A percentile compares a stretch with the other conserved stretches of the same genome.
These are phyloP conservation scores for Blastomyces parvus DNA, from an alignment of 2,329 filamentous ascomycete genomes.

Conservation along the genomic window DNA sequence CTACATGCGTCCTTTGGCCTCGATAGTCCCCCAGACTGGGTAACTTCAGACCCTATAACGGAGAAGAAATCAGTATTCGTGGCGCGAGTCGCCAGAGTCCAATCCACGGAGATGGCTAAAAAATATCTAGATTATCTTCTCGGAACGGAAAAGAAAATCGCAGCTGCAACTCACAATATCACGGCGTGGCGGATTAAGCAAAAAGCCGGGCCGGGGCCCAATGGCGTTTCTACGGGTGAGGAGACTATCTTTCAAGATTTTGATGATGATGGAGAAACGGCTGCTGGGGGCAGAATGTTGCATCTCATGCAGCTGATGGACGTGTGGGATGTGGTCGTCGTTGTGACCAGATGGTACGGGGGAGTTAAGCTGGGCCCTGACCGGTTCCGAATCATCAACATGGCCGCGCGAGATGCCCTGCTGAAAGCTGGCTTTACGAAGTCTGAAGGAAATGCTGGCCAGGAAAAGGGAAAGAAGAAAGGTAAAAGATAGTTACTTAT, in stretches of 20 bases:
- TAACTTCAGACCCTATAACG: slow-evolving; percentile 59
- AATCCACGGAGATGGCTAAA: slow-evolving; percentile 60
- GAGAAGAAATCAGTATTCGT: slow-evolving; percentile 87
- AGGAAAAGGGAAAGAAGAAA: slow-evolving; percentile 49
- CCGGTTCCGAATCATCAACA: slow-evolving; percentile 83
- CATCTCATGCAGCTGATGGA: slow-evolving; percentile 94
- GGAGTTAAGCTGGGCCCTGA: slow-evolving; percentile 81
- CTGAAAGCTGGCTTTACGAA: slow-evolving; percentile 63
- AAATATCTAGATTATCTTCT: slow-evolving; percentile 65
- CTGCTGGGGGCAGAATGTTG: slow-evolving; percentile 73
- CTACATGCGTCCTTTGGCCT: slow-evolving; percentile 25
- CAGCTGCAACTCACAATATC: slow-evolving; percentile 90
- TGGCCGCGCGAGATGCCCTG: slow-evolving; percentile 72
- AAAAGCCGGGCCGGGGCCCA: slow-evolving; percentile 10
- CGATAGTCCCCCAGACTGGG: slow-evolving; percentile 53
- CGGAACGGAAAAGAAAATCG: slow-evolving; percentile 70
- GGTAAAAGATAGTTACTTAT: slow-evolving; percentile 35
- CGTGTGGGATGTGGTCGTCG: slow-evolving; percentile 82
- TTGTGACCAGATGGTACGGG: slow-evolving; percentile 93
- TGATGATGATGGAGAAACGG: slow-evolving; percentile 92
- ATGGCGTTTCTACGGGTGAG: slow-evolving; percentile 33
- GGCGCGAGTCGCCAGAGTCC: slow-evolving; percentile 62
- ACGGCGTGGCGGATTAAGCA: slow-evolving; percentile 72
- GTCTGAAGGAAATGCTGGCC: slow-evolving; percentile 21
- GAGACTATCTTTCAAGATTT: slow-evolving; percentile 69